These are phyloP conservation scores for Haplosporangium sp. DNA, from an alignment of 371 early-diverging fungal genomes.

Conservation along the genomic window DNA sequence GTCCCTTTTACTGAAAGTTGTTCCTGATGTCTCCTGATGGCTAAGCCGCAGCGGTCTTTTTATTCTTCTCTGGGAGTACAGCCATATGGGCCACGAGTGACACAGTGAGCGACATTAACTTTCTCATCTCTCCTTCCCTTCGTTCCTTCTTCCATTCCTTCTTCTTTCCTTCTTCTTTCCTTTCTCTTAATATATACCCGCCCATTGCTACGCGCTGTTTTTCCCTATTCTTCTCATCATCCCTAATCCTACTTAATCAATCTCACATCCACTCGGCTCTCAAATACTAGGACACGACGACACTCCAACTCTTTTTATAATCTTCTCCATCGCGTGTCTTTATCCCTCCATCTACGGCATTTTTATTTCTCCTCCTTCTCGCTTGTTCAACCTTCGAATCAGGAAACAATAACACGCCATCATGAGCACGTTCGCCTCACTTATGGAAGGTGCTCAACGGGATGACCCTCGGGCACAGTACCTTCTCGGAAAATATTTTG, in stretches of 20 bases:
- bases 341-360: too few species aligned
- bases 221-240: neutral
- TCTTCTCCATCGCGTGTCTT: too few species aligned
- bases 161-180: neutral
- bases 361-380: neutral
- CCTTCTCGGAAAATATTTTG: slow-evolving; percentile 53
- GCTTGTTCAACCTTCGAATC: neutral
- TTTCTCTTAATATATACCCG: neutral
- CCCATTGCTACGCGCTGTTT: too few species aligned
- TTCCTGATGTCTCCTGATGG: too few species aligned
- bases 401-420: neutral
- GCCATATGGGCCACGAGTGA: neutral
- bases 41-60: neutral
- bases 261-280: too few species aligned
- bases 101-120: too few species aligned
- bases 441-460: slow-evolving; percentile 48
- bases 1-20: neutral
- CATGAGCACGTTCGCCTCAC: slow-evolving; percentile 31
- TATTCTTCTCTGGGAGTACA: neutral
- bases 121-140: neutral
- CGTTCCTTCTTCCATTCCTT: too few species aligned
- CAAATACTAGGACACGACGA: too few species aligned
- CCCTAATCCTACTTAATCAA: neutral
- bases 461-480: slow-evolving; percentile 47
- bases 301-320: too few species aligned